Percentiles rank a stretch among this genome's conserved stretches.
These are phyloP conservation scores for Boletus vermiculosoides DNA, from an alignment of 768 basidiomycete genomes.

Conservation along the genomic window DNA sequence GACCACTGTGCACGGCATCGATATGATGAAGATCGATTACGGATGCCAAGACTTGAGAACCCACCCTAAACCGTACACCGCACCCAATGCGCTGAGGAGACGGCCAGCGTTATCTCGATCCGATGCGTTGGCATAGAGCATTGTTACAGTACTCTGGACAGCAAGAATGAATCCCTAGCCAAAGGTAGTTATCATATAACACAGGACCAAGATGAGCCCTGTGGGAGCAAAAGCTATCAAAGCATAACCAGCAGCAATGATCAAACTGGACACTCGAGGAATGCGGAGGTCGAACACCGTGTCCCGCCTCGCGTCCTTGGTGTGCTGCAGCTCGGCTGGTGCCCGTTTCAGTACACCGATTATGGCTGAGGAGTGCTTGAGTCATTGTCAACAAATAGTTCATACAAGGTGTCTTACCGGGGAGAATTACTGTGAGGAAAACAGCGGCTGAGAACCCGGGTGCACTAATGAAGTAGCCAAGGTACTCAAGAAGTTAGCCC, in stretches of 20 bases:
- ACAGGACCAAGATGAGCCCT: background rate
- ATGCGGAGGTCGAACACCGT: background rate
- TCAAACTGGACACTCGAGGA: background rate
- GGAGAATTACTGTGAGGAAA: background rate
- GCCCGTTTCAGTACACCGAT: background rate
- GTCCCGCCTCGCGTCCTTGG: background rate
- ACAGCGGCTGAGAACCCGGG: background rate
- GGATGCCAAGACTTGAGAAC: background rate
- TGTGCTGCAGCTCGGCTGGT: background rate
- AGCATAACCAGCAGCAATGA: background rate
- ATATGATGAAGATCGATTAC: background rate
- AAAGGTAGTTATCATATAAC: background rate
- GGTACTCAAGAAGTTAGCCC: background rate
- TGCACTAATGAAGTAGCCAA: background rate
- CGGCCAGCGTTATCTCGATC: background rate
- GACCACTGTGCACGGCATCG: background rate
- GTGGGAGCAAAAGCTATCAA: background rate
- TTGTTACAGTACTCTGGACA: background rate
- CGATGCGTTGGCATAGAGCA: background rate
- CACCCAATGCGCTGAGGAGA: background rate
- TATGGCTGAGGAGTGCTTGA: background rate
- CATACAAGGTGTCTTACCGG: background rate
- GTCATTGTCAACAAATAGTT: background rate
- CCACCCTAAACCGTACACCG: background rate
- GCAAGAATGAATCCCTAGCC: background rate